Base-by-base conservation (phyloP, 768 basidiomycete species). In the Phanerochaete carnosa region DNA sequence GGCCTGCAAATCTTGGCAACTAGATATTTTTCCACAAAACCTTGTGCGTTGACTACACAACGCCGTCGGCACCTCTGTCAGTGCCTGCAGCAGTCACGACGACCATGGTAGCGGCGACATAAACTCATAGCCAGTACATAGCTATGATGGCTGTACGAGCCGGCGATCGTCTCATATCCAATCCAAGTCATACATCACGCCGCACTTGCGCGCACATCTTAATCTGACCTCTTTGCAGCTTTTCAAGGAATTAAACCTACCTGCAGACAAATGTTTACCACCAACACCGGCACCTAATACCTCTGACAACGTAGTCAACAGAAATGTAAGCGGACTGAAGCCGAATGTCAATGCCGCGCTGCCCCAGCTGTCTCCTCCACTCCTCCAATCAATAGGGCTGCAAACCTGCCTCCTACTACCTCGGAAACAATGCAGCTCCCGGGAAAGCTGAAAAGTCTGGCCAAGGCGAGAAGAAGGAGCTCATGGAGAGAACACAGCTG, bases 401-500 rank as follows among this genome's bases (percentile, higher is more conserved):
- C 53, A 4, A 56, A 45, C 55, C 35, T n/a, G 26, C 25, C 32
- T 46, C 3, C 30, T 25, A 32, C 26, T 15, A 54, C 56, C 23
- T 19, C 60, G 29, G 25, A 51, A 33, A 26, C 15, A 23, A 11
- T 19, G 4, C 39, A 43, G 39, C 39, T 4, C 4, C 8, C 39
- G 4, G 39, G 39, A 4, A 43, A 43, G 16, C 22, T n/a, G 16
- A 61, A 61, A 62, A 69, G n/a, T 69, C 65, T 43, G 49, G 45
- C 2, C 12, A 35, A 33, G 61, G 62, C 35, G 76, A 80, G 69
- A 78, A 78, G 67, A 65, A 69, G 35, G 72, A 75, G 55, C 68
- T 80, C 67, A 82, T 80, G 79, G 74, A 79, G 25, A 72, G 74
- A 57, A 76, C 79, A 73, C 77, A 77, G 64, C 70, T 72, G 7